Evolutionary conservation across 345 rosid genomes (phyloP), one percentile per base, ranked within the genome.

Genomic region (Eucalyptus shirleyi): DNA sequence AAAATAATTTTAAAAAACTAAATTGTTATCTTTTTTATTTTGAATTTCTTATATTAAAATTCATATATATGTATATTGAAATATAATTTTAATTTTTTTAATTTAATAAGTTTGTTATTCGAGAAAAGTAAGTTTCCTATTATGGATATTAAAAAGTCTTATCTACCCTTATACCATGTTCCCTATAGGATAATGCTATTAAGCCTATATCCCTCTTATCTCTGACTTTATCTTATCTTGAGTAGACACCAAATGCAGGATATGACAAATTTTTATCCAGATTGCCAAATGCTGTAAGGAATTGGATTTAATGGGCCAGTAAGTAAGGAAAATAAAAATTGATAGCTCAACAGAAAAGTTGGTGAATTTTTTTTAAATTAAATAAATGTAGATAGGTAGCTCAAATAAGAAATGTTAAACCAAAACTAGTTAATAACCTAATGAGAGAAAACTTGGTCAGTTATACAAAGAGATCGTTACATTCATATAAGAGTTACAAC

Each of bases 201-300:
- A 53, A 53, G 9, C 0, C 2, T 53, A 53, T 18, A 53, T 53
- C 24, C 0, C 9, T 53, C 2, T 18, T 7, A 53, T 7, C 3
- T 53, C 0, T 53, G 4, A 18, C 4, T 53, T 53, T 53, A 18
- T 7, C 0, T 18, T 53, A 53, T 19, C 24, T 53, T 53, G 9
- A 18, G 0, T 18, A 51, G 2, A 18, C 23, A 51, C 2, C 0
- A 51, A 51, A 51, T 51, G 23, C 0, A 17, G 1, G 23, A 17
- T 18, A 53, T 53, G 56, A 0, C 9, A 18, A 51, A 18, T 2
- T 53, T 53, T 19, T 53, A 53, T 53, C 24, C 1, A 53, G 10
- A 53, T 53, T 53, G 24, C 24, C 59, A 53, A 53, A 53, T 8
- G 59, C 5, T 19, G 4, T 23, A 24, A 9, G 62, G 30, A 1